Evolutionary conservation across 2,329 filamentous ascomycete genomes (phyloP), one percentile per base, ranked within the genome.

Genomic region (Monilinia fructicola): DNA sequence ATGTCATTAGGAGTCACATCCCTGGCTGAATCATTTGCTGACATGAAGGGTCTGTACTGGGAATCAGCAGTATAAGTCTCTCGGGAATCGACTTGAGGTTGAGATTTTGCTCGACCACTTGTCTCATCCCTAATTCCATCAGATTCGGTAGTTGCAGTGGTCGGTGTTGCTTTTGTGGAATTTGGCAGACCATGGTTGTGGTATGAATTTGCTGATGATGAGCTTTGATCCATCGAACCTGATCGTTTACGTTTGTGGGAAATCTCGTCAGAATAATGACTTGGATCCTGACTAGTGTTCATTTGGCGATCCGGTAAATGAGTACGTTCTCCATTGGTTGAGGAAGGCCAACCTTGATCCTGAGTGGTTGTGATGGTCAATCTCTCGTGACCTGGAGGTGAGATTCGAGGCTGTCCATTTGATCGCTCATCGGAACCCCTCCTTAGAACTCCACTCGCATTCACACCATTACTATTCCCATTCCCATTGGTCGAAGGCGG

Each of bases 211-310:
- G 75, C 72, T 64, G 74, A 77, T 18, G 74, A 72, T 44, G 74
- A 73, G 38, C 69, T 72, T 52, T 74, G 77, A 66, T 88, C 88
- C 48, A 81, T 77, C 7, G 89, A 91, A 55, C 82, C 79, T 9
- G 90, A 92, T 68, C 90, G 85, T 77, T 92, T 94, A 73, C 87
- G 85, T 78, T 89, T 90, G 72, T 86, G 83, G 23, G 83, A 78
- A 21, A 73, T 75, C 46, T 87, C 75, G 12, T 75, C 74, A 9
- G 73, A 64, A 64, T 75, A 73, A 18, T 68, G 40, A 48, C 68
- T 67, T 26, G 69, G 67, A 28, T 70, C 63, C 52, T 71, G 74
- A 14, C 54, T 65, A 50, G 71, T 71, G 26, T 69, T 55, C 53
- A 69, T 69, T 40, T 67, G 65, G 35, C 65, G 60, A 64, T 64